A percentile compares a stretch with the other conserved stretches of the same genome.
Evolutionary conservation across 2,329 filamentous ascomycete species (phyloP).

Genomic region (Fusarium nurragi): DNA sequence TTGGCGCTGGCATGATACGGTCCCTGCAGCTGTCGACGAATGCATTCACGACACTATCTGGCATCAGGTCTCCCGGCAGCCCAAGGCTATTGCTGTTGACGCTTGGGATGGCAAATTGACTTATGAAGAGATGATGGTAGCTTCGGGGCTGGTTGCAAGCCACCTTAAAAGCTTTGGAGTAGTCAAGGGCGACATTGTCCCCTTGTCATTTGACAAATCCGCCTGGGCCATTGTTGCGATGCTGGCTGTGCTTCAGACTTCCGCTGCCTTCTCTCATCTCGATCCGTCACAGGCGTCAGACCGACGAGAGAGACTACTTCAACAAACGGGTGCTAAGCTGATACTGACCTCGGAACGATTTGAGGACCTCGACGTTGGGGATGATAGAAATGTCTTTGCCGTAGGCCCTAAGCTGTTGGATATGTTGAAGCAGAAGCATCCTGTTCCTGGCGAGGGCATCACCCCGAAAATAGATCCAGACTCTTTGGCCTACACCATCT

Average conservation of each 20-base stretch:
- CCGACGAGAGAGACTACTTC: neutral
- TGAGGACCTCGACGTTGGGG: neutral
- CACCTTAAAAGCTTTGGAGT: neutral
- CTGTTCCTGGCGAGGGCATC: neutral
- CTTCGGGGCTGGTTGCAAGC: neutral
- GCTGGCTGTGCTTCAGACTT: constrained; percentile 49
- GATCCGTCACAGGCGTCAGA: constrained; percentile 45
- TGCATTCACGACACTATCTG: constrained; percentile 2
- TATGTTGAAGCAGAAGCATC: neutral
- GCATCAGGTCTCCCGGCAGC: neutral
- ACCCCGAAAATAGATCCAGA: neutral
- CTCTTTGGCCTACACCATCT: neutral
- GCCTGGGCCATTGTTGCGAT: constrained; percentile 40
- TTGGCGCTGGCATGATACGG: neutral
- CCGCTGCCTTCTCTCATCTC: constrained; percentile 45
- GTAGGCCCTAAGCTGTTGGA: constrained; percentile 2
- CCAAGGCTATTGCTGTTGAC: neutral
- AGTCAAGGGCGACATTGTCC: neutral
- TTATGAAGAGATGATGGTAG: neutral
- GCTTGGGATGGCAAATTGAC: neutral
- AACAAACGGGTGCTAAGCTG: neutral
- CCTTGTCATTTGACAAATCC: constrained; percentile 12
- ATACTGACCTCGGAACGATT: constrained; percentile 2
- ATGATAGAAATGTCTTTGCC: neutral
- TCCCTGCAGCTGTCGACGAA: neutral